These are phyloP conservation scores for Schwanniomyces occidentalis DNA, from an alignment of 805 yeast genomes.

Conservation along the genomic window DNA sequence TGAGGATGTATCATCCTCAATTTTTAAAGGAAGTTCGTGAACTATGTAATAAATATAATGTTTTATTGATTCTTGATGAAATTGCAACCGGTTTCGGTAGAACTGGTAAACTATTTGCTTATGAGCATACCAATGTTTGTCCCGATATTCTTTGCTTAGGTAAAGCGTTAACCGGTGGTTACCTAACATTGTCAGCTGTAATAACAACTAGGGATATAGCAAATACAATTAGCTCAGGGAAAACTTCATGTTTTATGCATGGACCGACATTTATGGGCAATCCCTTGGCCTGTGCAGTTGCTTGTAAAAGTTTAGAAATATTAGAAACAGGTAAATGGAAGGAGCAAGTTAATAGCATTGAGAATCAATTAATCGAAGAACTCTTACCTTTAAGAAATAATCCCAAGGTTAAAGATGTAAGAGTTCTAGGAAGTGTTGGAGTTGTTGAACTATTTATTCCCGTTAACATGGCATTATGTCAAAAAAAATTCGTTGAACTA, in stretches of 20 bases:
- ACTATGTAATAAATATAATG: conserved; percentile 80
- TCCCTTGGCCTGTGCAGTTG: conserved; percentile 90
- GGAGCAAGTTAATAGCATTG: conserved; percentile 77
- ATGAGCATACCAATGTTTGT: conserved; percentile 79
- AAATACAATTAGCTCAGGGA: conserved; percentile 88
- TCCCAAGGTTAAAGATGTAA: conserved; percentile 58
- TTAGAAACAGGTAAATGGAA: background rate
- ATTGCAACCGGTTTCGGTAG: conserved; percentile 97
- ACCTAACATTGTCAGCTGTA: conserved; percentile 87
- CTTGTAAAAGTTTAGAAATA: conserved; percentile 74
- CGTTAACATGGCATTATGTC: conserved; percentile 71
- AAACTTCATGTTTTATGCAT: conserved; percentile 46
- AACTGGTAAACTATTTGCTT: conserved; percentile 91
- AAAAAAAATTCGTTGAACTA: conserved; percentile 75
- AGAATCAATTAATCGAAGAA: conserved; percentile 55
- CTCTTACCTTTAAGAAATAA: conserved; percentile 48
- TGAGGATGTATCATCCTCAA: conserved; percentile 77
- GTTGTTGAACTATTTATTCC: conserved; percentile 61
- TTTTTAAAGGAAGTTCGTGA: conserved; percentile 50
- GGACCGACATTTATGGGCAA: conserved; percentile 98
- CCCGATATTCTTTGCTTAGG: conserved; percentile 91
- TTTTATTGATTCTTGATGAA: conserved; percentile 89
- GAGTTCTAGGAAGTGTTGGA: conserved; percentile 65
- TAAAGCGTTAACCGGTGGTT: conserved; percentile 95
- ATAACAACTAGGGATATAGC: conserved; percentile 84